A percentile compares a stretch with the other conserved stretches of the same genome.
Evolutionary conservation across 305 asterid species (phyloP).

Genomic region (Fraxinus angustifolia): DNA sequence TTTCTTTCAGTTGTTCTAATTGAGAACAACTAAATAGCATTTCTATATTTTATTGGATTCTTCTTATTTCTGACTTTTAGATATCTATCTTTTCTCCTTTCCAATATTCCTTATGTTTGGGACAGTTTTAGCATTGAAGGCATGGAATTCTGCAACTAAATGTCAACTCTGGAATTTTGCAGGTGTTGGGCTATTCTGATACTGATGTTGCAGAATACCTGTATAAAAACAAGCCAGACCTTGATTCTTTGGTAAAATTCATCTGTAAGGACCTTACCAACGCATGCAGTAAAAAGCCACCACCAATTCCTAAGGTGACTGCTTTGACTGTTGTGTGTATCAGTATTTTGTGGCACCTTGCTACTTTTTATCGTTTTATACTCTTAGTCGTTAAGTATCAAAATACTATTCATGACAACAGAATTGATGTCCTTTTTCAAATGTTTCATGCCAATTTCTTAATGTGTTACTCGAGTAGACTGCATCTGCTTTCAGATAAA

Average conservation of each 20-base stretch:
- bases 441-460: neutral
- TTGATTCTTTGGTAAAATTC: constrained; percentile 53
- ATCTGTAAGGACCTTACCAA: constrained; percentile 84
- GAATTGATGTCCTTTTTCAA: neutral
- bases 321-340: neutral
- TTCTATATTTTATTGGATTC: neutral
- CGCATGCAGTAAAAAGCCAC: constrained; percentile 74
- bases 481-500: neutral
- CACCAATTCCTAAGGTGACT: constrained; percentile 89
- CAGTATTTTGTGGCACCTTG: neutral
- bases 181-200: constrained; percentile 92
- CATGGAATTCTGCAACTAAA: neutral
- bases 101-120: neutral
- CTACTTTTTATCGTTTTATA: neutral
- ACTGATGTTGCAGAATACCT: constrained; percentile 91
- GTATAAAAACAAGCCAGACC: constrained; percentile 58
- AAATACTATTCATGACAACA: neutral
- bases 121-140: neutral
- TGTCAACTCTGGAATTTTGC: constrained; percentile 23
- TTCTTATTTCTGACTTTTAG: neutral
- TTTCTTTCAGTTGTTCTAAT: constrained; percentile 3
- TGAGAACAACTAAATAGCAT: neutral
- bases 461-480: neutral
- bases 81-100: neutral
- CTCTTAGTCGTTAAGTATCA: neutral